A percentile compares a stretch with the other conserved stretches of the same genome.
Conservation (phyloP, 2,329 filamentous ascomycete genomes). For the Blastomyces emzantsi region DNA sequence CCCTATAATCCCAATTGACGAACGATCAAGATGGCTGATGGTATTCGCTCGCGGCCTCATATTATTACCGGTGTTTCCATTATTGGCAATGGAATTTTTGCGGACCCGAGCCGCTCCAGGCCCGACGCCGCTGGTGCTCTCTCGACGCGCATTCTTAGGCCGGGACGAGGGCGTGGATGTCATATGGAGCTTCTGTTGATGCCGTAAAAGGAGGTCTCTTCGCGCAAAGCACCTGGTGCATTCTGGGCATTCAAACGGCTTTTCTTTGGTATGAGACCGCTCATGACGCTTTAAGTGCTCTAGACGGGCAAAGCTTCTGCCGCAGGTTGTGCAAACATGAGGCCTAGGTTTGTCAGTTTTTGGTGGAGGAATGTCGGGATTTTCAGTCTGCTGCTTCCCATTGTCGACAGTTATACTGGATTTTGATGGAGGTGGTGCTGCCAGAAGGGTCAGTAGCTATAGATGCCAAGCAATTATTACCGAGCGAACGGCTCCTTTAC, state of each 20-base stretch:
- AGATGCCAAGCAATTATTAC: slow-evolving; percentile 10
- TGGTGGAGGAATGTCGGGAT: slow-evolving; percentile 36
- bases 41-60: slow-evolving; percentile 92
- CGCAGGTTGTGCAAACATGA: slow-evolving; percentile 86
- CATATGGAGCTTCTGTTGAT: slow-evolving; percentile 98
- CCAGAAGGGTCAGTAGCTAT: slow-evolving; percentile 10
- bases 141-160: slow-evolving; percentile 71
- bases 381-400: slow-evolving; percentile 11
- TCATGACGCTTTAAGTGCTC: slow-evolving; percentile 98
- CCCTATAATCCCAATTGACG: slow-evolving; percentile 56
- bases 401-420: slow-evolving; percentile 5
- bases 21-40: slow-evolving; percentile 82
- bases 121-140: slow-evolving; percentile 70
- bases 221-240: slow-evolving; percentile 92
- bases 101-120: slow-evolving; percentile 66
- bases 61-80: slow-evolving; percentile 38
- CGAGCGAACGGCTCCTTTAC: slow-evolving; percentile 4
- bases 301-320: slow-evolving; percentile 83
- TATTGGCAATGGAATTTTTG: slow-evolving; percentile 77
- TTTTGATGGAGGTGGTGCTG: slow-evolving; percentile 14
- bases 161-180: slow-evolving; percentile 79
- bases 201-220: slow-evolving; percentile 79
- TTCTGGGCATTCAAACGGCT: slow-evolving; percentile 95
- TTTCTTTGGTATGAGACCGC: slow-evolving; percentile 96
- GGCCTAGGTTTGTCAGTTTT: slow-evolving; percentile 97